Evolutionary conservation across 2,329 filamentous ascomycete species (phyloP).

Genomic region (Zasmidium cellare): DNA sequence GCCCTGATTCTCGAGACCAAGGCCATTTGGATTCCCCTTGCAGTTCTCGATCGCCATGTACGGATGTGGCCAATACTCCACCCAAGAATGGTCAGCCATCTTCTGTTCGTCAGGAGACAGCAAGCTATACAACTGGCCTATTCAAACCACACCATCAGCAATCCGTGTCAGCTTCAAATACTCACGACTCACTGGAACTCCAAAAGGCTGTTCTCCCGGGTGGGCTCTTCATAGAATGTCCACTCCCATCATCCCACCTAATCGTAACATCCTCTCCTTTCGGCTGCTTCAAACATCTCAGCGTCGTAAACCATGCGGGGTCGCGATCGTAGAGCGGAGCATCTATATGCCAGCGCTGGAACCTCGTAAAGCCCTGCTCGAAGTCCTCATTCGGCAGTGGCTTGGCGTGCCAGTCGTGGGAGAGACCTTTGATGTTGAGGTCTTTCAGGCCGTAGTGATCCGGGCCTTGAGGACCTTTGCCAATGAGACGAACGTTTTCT

Average conservation of each 20-base stretch:
- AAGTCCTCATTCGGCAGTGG: slow-evolving; percentile 59
- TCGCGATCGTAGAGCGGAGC: slow-evolving; percentile 71
- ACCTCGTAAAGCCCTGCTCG: slow-evolving; percentile 56
- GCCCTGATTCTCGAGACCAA: slow-evolving; percentile 65
- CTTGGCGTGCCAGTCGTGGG: slow-evolving; percentile 60
- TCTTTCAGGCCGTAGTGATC: slow-evolving; percentile 48
- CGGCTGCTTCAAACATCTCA: slow-evolving; percentile 64
- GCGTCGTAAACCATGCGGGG: slow-evolving; percentile 68
- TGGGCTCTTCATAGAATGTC: slow-evolving; percentile 65
- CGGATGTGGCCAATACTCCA: slow-evolving; percentile 74
- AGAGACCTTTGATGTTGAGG: slow-evolving; percentile 30
- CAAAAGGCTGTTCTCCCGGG: slow-evolving; percentile 75
- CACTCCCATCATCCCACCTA: slow-evolving; percentile 69
- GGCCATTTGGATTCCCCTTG: slow-evolving; percentile 64
- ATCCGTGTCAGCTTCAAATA: neutral
- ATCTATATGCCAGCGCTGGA: slow-evolving; percentile 78
- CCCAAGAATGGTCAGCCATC: slow-evolving; percentile 63
- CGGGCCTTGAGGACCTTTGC: slow-evolving; percentile 47
- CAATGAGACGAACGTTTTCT: slow-evolving; percentile 48
- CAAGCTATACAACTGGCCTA: slow-evolving; percentile 62
- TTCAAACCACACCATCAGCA: neutral
- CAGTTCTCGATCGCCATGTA: slow-evolving; percentile 76
- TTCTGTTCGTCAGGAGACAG: slow-evolving; percentile 64
- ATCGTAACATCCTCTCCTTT: slow-evolving; percentile 64
- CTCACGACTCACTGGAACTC: slow-evolving; percentile 43